Conservation (phyloP, 139 green algal genomes). For the Axilococcus clingmanii region DNA sequence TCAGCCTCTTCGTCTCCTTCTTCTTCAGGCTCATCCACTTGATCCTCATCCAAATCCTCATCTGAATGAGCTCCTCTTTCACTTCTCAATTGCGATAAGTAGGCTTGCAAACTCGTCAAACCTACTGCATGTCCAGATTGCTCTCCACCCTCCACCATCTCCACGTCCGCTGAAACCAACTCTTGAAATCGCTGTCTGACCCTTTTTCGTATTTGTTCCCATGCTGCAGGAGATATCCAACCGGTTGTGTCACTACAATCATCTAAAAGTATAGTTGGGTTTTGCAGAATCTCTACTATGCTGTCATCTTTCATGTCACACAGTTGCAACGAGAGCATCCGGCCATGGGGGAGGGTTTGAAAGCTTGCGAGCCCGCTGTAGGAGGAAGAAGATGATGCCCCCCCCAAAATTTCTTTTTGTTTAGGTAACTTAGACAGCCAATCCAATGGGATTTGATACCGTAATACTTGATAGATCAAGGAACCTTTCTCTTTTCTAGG, state of each 20-base stretch:
- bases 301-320: neutral
- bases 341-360: neutral
- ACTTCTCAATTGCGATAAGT: neutral
- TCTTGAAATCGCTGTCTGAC: neutral
- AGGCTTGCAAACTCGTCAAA: neutral
- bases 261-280: neutral
- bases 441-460: neutral
- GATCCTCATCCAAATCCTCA: too few species aligned
- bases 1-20: neutral
- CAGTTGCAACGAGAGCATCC: neutral
- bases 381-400: neutral
- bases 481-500: neutral
- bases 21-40: constrained; percentile 1
- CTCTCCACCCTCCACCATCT: constrained; percentile 18
- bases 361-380: neutral
- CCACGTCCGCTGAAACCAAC: neutral
- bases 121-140: neutral
- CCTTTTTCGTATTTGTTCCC: neutral
- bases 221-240: neutral
- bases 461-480: constrained; percentile 10
- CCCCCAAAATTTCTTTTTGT: constrained; percentile 9
- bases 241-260: neutral
- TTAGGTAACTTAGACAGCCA: constrained; percentile 1
- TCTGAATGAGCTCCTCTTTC: neutral
- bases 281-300: neutral